These are phyloP conservation scores for Aspergillus bombycis DNA, from an alignment of 2,329 filamentous ascomycete species.

Conservation along the genomic window DNA sequence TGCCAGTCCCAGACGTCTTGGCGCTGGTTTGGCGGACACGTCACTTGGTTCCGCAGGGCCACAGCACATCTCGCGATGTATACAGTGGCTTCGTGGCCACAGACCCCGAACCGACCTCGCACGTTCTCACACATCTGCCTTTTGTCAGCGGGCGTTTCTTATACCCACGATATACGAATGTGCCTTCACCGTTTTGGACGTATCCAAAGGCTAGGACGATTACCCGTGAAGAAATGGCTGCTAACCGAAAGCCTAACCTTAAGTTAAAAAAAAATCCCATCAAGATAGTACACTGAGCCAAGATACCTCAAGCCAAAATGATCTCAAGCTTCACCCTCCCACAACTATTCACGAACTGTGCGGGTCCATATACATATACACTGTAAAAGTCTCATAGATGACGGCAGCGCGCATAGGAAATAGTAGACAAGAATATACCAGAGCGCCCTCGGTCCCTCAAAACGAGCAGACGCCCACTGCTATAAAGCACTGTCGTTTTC, in stretches of 20 bases:
- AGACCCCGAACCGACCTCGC: constrained; percentile 21
- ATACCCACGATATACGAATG: constrained; percentile 2
- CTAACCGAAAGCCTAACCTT: not conserved
- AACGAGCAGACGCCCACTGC: not conserved
- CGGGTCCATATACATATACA: not conserved
- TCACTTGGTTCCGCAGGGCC: constrained; percentile 19
- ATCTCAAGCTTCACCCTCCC: not conserved
- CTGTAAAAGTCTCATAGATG: not conserved
- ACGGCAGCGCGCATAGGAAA: not conserved
- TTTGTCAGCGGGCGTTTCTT: not conserved
- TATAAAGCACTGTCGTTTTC: not conserved
- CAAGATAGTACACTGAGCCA: not conserved
- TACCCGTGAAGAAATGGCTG: not conserved
- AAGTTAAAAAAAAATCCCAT: not conserved
- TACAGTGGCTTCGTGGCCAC: constrained; percentile 23
- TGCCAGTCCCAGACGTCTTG: constrained; percentile 25
- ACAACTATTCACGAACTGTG: not conserved
- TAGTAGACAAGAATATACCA: not conserved
- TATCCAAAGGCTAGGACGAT: not conserved
- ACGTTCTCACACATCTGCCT: constrained; percentile 24
- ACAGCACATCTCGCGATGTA: constrained; percentile 22
- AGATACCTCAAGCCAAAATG: not conserved
- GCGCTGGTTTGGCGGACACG: constrained; percentile 21
- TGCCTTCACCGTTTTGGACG: not conserved
- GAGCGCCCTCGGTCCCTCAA: not conserved